Base-by-base conservation (phyloP, 2,329 filamentous ascomycete genomes). In the Leptographium radiaticola region DNA sequence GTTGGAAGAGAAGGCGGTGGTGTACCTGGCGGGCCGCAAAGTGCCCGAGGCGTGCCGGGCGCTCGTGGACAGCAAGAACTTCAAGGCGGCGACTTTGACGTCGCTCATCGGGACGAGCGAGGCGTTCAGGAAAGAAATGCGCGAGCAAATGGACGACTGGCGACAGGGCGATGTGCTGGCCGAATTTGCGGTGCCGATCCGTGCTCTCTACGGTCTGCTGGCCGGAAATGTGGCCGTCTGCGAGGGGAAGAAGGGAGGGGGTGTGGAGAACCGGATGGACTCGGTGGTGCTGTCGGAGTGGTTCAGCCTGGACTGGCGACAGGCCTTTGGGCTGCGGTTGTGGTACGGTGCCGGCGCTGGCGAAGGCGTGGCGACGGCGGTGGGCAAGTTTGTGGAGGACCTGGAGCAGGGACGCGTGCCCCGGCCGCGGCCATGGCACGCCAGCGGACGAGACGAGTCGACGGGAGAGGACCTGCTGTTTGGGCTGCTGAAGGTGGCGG, bases 261-360 rank as follows among this genome's bases (percentile, higher is more conserved):
- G 87, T 1, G 71, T 84, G 10, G 93, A 97, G 67, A 88, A 97
- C 68, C 83, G 86, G 46, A 78, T 85, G 42, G 78, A 83, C 15
- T 84, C 84, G 0, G 95, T 98, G 64, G 77, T 83, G 53, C 87
- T 98, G 59, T 87, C 89, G 1, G 79, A 86, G 62, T 83, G 84
- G 48, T 98, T 96, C 65, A 81, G 81, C 6, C 75, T 98, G 39
- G 87, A 94, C 65, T 98, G 93, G 93, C 84, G 88, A 66, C 90
- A 95, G 64, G 84, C 90, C 0, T 95, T 98, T 67, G 91, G 88
- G 12, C 75, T 98, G 50, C 83, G 90, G 45, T 74, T 98, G 2
- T 97, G 89, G 87, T 98, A 95, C 66, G 84, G 83, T 46, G 86
- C 83, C 43, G 75, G 79, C 2, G 73, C 79, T 38, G 75, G 82